Base-by-base conservation (phyloP, 768 basidiomycete species). In the Butyriboletus loyo region DNA sequence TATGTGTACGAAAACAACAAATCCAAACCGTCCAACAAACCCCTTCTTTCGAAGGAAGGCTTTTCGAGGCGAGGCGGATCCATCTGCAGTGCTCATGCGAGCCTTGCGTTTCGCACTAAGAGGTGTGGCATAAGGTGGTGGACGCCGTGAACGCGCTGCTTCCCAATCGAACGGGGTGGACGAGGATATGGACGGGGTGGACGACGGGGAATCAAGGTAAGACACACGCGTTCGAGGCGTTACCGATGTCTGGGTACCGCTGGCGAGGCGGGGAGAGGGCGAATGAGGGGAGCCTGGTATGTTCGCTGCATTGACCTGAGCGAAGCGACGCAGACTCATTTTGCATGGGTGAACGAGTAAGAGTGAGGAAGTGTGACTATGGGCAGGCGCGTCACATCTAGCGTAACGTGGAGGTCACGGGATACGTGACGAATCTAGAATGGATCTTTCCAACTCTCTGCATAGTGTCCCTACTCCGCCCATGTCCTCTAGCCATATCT, bases 121-220 rank as follows among this genome's bases (percentile, higher is more conserved):
- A 2, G 87, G 87, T 0, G 84, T 83, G 3, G 74, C 75, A 75
- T 87, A 92, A 4, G 90, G 90, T 4, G 90, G 81, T 4, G 87
- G 84, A 55, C 76, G 77, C 45, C 80, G 75, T 1, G 81, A 77
- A n/a, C 86, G 77, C 13, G 84, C 91, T 0, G 91, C 90, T 28
- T 88, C 86, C 91, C 91, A 92, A 72, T 93, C 90, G 61, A 93
- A 93, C 1, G 90, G 87, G 9, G 78, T 69, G 7, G 86, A 85
- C 1, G 87, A 85, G 6, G 89, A 89, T 42, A 87, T 75, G 4
- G 90, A 92, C 5, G 87, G 84, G 0, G 86, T 84, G 2, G 79
- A 71, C 32, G 80, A 82, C 4, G 80, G 89, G 10, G 80, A 87
- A 37, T 84, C 75, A 66, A 83, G 68, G 60, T 76, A 61, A 56